phyloP scores from a whole-genome alignment of 2,329 filamentous ascomycete genomes.

The Tolypocladium guangdongense region DNA sequence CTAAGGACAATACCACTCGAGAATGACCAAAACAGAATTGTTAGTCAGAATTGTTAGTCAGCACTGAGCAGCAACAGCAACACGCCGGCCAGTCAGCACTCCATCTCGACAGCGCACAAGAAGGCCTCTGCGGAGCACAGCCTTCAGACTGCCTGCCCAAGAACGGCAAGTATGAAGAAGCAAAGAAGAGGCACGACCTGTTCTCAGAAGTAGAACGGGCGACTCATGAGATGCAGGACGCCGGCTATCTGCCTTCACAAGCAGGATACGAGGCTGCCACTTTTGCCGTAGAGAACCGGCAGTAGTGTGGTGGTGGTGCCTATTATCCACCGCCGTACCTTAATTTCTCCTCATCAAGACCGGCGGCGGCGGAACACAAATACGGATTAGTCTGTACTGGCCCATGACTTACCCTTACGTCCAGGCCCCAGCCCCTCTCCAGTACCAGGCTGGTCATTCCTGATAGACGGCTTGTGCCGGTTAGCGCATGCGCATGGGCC shows the following conservation, averaged over 20 bases:
- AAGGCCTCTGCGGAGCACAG: not conserved
- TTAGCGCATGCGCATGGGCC: not conserved
- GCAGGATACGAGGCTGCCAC: no score
- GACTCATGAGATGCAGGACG: not conserved
- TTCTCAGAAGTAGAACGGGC: not conserved
- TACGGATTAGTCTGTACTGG: no score
- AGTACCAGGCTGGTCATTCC: not conserved
- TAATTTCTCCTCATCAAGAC: constrained; percentile 1
- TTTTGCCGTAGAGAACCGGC: no score
- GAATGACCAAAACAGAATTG: no score
- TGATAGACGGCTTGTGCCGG: not conserved
- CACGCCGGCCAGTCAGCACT: no score
- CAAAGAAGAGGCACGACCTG: not conserved
- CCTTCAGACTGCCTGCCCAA: not conserved
- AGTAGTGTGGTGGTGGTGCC: not conserved
- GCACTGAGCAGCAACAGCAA: no score
- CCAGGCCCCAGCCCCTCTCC: not conserved
- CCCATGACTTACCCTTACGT: not conserved
- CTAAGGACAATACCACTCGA: no score
- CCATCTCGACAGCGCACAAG: not conserved
- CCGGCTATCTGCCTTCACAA: not conserved
- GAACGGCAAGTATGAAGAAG: not conserved
- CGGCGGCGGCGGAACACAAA: not conserved
- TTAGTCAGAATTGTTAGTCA: no score
- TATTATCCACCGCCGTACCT: not conserved